Evolutionary conservation across 1,284 basidiomycete species (phyloP), one percentile per base, ranked within the genome.

Genomic region (Cronartium ribicola): DNA sequence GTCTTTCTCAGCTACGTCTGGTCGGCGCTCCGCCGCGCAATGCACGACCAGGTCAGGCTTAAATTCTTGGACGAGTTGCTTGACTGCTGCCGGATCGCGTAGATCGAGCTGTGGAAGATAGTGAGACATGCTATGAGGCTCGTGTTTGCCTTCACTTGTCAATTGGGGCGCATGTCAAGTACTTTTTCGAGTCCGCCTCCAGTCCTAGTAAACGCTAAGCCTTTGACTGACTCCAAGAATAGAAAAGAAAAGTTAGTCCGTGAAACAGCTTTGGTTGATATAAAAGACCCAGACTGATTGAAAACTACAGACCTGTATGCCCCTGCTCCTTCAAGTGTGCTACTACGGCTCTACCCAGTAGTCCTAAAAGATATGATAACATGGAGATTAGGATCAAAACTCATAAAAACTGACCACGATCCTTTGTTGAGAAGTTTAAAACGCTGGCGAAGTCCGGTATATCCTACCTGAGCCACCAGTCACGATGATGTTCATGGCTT

Each of bases 1-100:
- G 76, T 88, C 89, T 84, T 88, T 89, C 80, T 90, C 89, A 71
- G 89, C 90, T 37, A 90, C 89, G 79, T 92, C 90, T 1, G 91
- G 90, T 65, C 90, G 84, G 74, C 91, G 84, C 81, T 92, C 91
- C 3, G 91, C 91, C 14, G 91, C 91, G 77, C 90, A 91, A 78
- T 92, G 91, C 22, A 93, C 87, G 39, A 92, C 85, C 87, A 89
- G 89, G 89, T 79, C 72, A 64, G 51, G 64, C 69, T 69, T 75
- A 67, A n/a, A 71, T 39, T 64, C 36, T 63, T 57, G 57, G 29
- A 46, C 74, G 17, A 64, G 36, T 40, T 63, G 29, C 13, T n/a
- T 41, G 17, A 62, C 17, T n/a, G 62, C n/a, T 48, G n/a, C n/a
- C 36, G 67, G 43, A 60, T 41, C 37, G 57, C 48, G 46, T 37